Evolutionary conservation across 164 flowering plant genomes (phyloP).

Genomic region (Magnolia officinalis): DNA sequence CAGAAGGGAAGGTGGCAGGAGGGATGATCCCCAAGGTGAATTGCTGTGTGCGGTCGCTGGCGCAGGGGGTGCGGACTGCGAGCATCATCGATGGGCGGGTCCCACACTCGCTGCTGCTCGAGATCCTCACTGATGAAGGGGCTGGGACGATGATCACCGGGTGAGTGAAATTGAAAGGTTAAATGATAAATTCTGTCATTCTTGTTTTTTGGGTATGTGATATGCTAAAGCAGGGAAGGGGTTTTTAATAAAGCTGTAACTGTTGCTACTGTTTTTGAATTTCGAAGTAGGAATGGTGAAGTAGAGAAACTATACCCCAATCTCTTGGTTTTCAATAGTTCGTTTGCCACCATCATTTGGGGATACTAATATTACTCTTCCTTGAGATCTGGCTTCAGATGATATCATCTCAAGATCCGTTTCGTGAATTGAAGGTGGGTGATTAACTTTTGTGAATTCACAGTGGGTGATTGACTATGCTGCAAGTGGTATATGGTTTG

Average conservation of each 20-base stretch:
- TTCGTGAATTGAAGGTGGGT: too few species aligned
- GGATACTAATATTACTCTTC: neutral
- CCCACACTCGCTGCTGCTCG: constrained; percentile 73
- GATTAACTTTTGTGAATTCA: too few species aligned
- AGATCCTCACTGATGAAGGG: constrained; percentile 84
- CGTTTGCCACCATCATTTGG: neutral
- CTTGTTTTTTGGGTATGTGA: neutral
- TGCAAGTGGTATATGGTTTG: too few species aligned
- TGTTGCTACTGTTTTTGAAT: neutral
- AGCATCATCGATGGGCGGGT: constrained; percentile 88
- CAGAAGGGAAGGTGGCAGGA: constrained; percentile 76
- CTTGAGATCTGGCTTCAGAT: too few species aligned
- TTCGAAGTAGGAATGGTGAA: neutral
- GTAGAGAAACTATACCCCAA: neutral
- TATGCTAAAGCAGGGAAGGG: neutral
- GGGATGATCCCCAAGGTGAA: constrained; percentile 96
- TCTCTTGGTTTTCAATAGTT: neutral
- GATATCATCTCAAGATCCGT: too few species aligned
- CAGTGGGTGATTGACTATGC: too few species aligned
- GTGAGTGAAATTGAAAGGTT: constrained; percentile 15
- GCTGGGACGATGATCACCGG: constrained; percentile 96
- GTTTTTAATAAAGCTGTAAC: neutral
- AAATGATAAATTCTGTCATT: neutral
- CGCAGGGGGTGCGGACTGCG: constrained; percentile 84
- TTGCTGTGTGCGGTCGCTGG: constrained; percentile 74